Conservation (phyloP, 129 eudicot genomes). For the Dittrichia graveolens region DNA sequence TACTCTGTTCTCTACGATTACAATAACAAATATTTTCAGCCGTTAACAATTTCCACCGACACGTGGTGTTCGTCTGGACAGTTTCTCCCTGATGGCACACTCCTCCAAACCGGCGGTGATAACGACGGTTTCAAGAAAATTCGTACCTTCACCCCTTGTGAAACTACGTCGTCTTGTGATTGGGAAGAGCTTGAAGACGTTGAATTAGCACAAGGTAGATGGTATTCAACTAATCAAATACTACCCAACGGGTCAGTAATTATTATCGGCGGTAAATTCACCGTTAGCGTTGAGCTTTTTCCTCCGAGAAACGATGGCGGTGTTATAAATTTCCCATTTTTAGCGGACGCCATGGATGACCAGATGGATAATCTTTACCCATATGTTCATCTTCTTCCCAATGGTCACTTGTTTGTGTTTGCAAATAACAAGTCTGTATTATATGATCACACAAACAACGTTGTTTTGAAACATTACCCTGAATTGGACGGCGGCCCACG, state of each 20-base stretch:
- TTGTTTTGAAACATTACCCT: conserved; percentile 45
- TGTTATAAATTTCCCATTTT: conserved; percentile 52
- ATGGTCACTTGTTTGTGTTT: conserved; percentile 64
- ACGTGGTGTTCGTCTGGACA: conserved; percentile 98
- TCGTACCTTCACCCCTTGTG: conserved; percentile 62
- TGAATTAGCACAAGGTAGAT: conserved; percentile 58
- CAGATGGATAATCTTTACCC: conserved; percentile 82
- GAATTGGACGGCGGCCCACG: conserved; percentile 72
- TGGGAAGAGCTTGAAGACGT: conserved; percentile 67
- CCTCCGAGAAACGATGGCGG: conserved; percentile 46
- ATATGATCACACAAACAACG: conserved; percentile 46
- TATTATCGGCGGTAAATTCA: conserved; percentile 59
- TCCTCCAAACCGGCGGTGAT: conserved; percentile 88
- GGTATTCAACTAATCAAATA: conserved; percentile 79
- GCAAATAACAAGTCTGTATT: conserved; percentile 68
- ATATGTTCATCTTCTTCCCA: conserved; percentile 70
- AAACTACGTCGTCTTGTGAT: conserved; percentile 45
- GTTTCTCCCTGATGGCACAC: conserved; percentile 83
- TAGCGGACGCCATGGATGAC: conserved; percentile 45
- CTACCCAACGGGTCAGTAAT: conserved; percentile 66
- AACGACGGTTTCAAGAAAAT: conserved; percentile 54
- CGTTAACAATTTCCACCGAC: conserved; percentile 64
- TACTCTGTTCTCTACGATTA: conserved; percentile 63
- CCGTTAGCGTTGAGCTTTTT: conserved; percentile 53
- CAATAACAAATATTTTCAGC: conserved; percentile 41